These are phyloP conservation scores for Starmerella stellata DNA, from an alignment of 805 yeast genomes.

Conservation along the genomic window DNA sequence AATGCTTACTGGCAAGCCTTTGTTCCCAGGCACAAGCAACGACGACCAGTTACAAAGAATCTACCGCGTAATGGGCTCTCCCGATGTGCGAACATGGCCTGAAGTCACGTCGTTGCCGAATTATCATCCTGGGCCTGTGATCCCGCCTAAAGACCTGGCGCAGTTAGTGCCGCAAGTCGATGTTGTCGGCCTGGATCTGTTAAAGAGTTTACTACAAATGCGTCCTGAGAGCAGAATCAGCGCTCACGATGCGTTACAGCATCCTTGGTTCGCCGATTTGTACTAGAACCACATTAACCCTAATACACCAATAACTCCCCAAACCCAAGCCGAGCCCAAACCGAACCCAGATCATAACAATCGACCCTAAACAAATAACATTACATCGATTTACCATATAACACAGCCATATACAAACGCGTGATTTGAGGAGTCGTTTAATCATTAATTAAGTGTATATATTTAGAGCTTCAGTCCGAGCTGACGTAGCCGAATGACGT, in stretches of 20 bases:
- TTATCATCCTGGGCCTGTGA: conserved; percentile 66
- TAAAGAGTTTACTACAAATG: conserved; percentile 36
- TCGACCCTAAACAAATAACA: too few species aligned
- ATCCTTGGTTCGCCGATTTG: conserved; percentile 67
- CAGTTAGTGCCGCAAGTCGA: conserved; percentile 52
- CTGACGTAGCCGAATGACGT: too few species aligned
- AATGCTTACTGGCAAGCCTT: conserved; percentile 94
- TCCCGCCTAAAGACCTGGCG: conserved; percentile 73
- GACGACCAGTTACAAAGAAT: conserved; percentile 88
- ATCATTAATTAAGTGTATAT: too few species aligned
- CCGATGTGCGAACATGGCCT: conserved; percentile 92
- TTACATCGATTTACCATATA: too few species aligned
- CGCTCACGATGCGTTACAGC: conserved; percentile 36
- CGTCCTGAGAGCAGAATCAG: conserved; percentile 36
- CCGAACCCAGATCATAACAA: too few species aligned
- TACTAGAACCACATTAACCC: too few species aligned
- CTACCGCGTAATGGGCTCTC: conserved; percentile 89
- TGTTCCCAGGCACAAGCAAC: conserved; percentile 90
- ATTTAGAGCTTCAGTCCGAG: too few species aligned
- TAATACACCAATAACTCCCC: too few species aligned
- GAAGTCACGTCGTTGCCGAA: conserved; percentile 73
- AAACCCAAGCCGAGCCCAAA: too few species aligned
- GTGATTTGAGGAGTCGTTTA: too few species aligned
- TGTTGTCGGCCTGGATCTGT: conserved; percentile 46
- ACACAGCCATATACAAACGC: too few species aligned